Conservation (phyloP, 225 moss, liverwort and hornwort genomes). For the Marchantia polymorpha region DNA sequence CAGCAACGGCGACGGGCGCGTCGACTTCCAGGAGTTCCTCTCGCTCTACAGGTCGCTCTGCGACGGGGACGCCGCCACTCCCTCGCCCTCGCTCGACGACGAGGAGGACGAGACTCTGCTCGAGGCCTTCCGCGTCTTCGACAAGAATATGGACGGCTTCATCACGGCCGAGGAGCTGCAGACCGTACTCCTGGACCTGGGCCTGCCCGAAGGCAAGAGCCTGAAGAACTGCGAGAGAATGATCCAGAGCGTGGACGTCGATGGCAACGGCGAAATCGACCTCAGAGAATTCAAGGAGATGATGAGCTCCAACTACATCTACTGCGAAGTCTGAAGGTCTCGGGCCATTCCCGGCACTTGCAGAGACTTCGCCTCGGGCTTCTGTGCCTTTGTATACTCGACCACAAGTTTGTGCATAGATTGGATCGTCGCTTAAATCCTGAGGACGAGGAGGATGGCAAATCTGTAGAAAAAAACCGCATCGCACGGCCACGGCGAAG, state of each 20-base stretch:
- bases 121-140: constrained; percentile 48
- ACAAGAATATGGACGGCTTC: constrained; percentile 40
- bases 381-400: not conserved
- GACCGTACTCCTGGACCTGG: constrained; percentile 32
- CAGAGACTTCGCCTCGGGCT: not conserved
- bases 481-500: not conserved
- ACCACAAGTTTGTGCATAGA: not conserved
- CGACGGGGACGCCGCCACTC: constrained; percentile 1
- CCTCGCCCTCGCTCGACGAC: not conserved
- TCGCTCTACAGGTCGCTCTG: constrained; percentile 35
- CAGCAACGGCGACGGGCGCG: constrained; percentile 30
- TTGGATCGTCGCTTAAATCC: not conserved
- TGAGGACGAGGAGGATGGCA: not conserved
- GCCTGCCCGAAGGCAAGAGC: constrained; percentile 28
- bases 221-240: constrained; percentile 36
- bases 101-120: constrained; percentile 31
- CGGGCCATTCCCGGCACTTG: not conserved
- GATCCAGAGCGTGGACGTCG: constrained; percentile 42
- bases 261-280: constrained; percentile 39
- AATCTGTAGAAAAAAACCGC: not conserved
- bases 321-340: constrained; percentile 3
- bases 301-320: constrained; percentile 27
- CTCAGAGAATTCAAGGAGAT: constrained; percentile 46
- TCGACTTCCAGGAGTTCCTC: constrained; percentile 37
- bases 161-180: constrained; percentile 43